Base-by-base conservation (phyloP, 345 rosid species). In the Murraya paniculata region DNA sequence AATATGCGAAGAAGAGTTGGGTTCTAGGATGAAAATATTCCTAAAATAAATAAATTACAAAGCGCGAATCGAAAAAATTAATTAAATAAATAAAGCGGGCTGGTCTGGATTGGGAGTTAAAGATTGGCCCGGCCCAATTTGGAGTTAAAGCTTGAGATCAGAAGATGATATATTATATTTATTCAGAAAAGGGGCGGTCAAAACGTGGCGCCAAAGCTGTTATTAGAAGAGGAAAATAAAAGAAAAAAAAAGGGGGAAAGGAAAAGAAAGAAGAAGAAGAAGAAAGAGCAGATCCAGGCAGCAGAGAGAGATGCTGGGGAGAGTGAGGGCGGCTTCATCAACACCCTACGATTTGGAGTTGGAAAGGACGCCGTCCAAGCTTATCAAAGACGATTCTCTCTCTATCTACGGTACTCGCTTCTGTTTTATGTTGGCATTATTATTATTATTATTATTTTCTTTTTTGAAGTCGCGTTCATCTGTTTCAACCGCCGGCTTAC, bases 361-460 rank as follows among this genome's bases (percentile, higher is more conserved):
- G 72, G 94, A 90, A 80, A 84, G 89, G 74, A 85, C 85, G 10
- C 87, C 94, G 50, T 77, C 97, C 41, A 92, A 94, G 86, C 80
- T 91, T 80, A 82, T 91, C 88, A 94, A 90, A 79, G 91, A 86
- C 82, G 95, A 93, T 84, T 86, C 89, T 77, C 88, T 95, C 86
- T 95, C 98, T 82, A 74, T 95, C 76, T 95, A 89, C 86, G 98
- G 96, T 91, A 86, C 50, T 27, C 65, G 50, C 45, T 74, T 48
- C 18, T 7, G n/a, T 22, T 21, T 9, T 22, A 7, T 35, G 36
- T 9, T 19, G 13, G 9, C 25, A 30, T 6, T 16, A 19, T 19
- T 65, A 48, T 24, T 10, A 30, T 6, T 16, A 19, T 19, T 65
- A 48, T 24, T 10, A 33, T 0, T 64, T 21, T 35, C 6, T 7